Base-by-base conservation (phyloP, 1,139 yeast genomes). In the Magnusiomyces tetraspermus region DNA sequence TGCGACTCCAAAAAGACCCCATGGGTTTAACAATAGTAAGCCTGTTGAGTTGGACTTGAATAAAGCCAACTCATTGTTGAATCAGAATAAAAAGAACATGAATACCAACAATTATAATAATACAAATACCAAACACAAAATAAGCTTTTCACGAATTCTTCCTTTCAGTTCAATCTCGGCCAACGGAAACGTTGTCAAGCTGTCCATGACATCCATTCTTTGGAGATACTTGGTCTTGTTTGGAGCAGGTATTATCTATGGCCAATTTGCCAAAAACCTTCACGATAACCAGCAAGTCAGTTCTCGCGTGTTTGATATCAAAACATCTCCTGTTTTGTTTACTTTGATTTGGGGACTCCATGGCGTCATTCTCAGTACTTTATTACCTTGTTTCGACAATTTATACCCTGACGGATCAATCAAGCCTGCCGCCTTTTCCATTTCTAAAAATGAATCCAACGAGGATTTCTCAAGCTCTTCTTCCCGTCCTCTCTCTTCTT, bases 311-410 rank as follows among this genome's bases (percentile, higher is more conserved):
- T 57, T 67, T 15, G 64, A 63, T 52, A 59, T 61, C 33, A 63
- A 59, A 41, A 66, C 71, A 21, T 64, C 66, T 3, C 67, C 60
- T 19, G 58, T 62, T 22, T 56, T 57, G 13, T 60, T 60, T 48
- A 54, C 64, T 58, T 58, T 70, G 8, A 61, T 69, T 8, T 72
- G 76, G 64, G 77, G 80, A 1, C 53, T 74, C 1, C 74, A 82
- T 60, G 95, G 95, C 1, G 65, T 83, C 33, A 58, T 79, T 15
- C 75, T 85, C 69, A 90, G 94, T 6, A 63, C 75, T 15, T 62
- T 81, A 37, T 77, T 83, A 48, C 92, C 95, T 11, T 53, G 80
- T 0, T 67, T 83, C 61, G 94, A 85, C 64, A 64, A 65, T 50
- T 46, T 72, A 3, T 68, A 74, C 57, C 81, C 80, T 15, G 63